phyloP scores from a whole-genome alignment of 1,284 basidiomycete genomes.

The Athelia psychrophila region DNA sequence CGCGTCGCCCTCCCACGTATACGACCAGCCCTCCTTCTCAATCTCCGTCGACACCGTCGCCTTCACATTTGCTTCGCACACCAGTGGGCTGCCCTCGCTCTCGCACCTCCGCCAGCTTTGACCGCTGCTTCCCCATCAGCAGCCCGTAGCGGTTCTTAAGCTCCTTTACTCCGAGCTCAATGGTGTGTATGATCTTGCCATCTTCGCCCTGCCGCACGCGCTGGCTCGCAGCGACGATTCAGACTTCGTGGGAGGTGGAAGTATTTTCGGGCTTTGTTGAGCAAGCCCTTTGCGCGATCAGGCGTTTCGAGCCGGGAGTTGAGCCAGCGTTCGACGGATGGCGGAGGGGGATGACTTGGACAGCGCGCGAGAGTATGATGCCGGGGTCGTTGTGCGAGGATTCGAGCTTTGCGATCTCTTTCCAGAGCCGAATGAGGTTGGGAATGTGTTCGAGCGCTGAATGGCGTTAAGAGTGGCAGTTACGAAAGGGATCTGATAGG shows the following conservation, averaged over 20 bases:
- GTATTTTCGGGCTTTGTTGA: slow-evolving; percentile 96
- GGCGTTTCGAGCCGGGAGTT: slow-evolving; percentile 93
- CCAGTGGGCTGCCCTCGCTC: slow-evolving; percentile 78
- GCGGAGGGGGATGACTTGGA: slow-evolving; percentile 93
- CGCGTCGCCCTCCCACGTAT: slow-evolving; percentile 92
- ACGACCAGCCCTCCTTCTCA: slow-evolving; percentile 89
- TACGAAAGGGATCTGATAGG: neutral
- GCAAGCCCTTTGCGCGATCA: slow-evolving; percentile 86
- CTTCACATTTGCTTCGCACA: slow-evolving; percentile 93
- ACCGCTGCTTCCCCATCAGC: slow-evolving; percentile 92
- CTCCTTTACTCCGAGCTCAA: slow-evolving; percentile 79
- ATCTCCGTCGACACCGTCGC: slow-evolving; percentile 93
- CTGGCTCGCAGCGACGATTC: slow-evolving; percentile 94
- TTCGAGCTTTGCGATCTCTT: slow-evolving; percentile 97
- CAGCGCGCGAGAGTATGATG: slow-evolving; percentile 89
- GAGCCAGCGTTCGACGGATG: slow-evolving; percentile 97
- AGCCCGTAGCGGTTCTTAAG: slow-evolving; percentile 85
- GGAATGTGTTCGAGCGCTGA: slow-evolving; percentile 95
- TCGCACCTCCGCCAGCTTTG: slow-evolving; percentile 96
- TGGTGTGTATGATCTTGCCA: slow-evolving; percentile 81
- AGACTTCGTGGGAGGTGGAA: slow-evolving; percentile 96
- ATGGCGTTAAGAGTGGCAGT: slow-evolving; percentile 4
- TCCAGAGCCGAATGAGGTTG: slow-evolving; percentile 95
- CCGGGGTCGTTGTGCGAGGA: slow-evolving; percentile 86
- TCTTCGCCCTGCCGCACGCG: slow-evolving; percentile 83